These are phyloP conservation scores for Panellus pusillus DNA, from an alignment of 768 basidiomycete genomes.

Conservation along the genomic window DNA sequence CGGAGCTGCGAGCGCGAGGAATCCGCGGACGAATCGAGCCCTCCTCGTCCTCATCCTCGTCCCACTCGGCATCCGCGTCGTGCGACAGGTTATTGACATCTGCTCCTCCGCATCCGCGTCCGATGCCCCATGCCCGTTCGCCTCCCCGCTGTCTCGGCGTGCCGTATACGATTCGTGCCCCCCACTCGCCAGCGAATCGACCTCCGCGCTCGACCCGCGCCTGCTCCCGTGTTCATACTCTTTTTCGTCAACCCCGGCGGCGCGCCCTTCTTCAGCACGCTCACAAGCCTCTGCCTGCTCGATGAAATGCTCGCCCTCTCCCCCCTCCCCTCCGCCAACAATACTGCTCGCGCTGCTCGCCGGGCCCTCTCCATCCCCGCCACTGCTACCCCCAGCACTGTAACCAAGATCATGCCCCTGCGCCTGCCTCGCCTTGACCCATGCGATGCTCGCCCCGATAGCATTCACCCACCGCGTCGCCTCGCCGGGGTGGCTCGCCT, in stretches of 20 bases:
- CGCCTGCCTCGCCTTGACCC: constrained; percentile 47
- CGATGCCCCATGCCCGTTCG: constrained; percentile 22
- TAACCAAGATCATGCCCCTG: constrained; percentile 25
- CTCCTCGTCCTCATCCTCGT: constrained; percentile 25
- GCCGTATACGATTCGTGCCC: not conserved
- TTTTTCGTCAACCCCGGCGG: not conserved
- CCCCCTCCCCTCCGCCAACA: constrained; percentile 11
- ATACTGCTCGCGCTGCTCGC: constrained; percentile 29
- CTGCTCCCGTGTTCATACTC: not conserved
- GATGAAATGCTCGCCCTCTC: constrained; percentile 8
- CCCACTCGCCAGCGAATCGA: constrained; percentile 11
- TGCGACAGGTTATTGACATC: no score
- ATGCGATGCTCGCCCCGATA: constrained; percentile 72
- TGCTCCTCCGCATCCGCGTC: constrained; percentile 25
- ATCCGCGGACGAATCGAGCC: constrained; percentile 44
- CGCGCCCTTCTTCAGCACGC: constrained; percentile 13
- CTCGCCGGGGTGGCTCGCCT: constrained; percentile 86
- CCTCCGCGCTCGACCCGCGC: constrained; percentile 6
- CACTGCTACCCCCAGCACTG: constrained; percentile 4
- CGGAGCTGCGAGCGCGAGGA: constrained; percentile 27
- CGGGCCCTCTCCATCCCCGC: constrained; percentile 40
- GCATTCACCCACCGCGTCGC: constrained; percentile 85
- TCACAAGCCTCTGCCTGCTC: constrained; percentile 10
- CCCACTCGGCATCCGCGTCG: constrained; percentile 25
- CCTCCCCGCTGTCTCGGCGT: constrained; percentile 11